Evolutionary conservation across 202 grass and related monocot genomes (phyloP), one percentile per base, ranked within the genome.

Genomic region (Musa balbisiana): DNA sequence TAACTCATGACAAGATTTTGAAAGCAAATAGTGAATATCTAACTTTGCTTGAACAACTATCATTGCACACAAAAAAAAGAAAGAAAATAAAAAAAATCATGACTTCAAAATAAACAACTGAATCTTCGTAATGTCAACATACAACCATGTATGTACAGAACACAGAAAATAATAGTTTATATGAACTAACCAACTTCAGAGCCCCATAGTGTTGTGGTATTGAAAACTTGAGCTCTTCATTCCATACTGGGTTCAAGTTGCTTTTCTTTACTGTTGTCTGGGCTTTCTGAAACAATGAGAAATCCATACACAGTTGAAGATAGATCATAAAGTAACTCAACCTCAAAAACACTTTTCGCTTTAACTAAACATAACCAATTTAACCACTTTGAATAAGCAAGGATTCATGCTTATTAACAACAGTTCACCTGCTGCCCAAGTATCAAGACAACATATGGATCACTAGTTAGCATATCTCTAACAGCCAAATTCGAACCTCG

Each of bases 231-330:
- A 99, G 85, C 78, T 91, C 89, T 77, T 99, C 95, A 80, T 99
- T 93, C 95, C 95, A 99, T 73, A 99, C 80, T 27, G 95, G 95
- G 79, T 99, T 99, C 75, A 99, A 64, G 76, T 99, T 90, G 73
- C 91, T 99, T 15, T 77, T 66, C 81, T 92, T 99, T 58, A 99
- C 82, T 11, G 91, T 92, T 11, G 95, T 95, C 64, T 88, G 95
- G 71, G 55, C 82, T 83, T 63, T 99, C 95, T 99, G 95, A 10
- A 51, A n/a, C 72, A 88, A 85, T 5, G 13, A 43, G 11, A 23
- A 52, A 84, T 20, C 50, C 78, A 49, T 60, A 49, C 50, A 43
- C 15, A 53, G 13, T 56, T 22, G 8, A 65, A 60, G 56, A 64
- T 29, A 43, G 68, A 84, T 27, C n/a, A 33, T 60, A 74, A 81